phyloP scores from a whole-genome alignment of 805 yeast species.

The Brettanomyces sp. region DNA sequence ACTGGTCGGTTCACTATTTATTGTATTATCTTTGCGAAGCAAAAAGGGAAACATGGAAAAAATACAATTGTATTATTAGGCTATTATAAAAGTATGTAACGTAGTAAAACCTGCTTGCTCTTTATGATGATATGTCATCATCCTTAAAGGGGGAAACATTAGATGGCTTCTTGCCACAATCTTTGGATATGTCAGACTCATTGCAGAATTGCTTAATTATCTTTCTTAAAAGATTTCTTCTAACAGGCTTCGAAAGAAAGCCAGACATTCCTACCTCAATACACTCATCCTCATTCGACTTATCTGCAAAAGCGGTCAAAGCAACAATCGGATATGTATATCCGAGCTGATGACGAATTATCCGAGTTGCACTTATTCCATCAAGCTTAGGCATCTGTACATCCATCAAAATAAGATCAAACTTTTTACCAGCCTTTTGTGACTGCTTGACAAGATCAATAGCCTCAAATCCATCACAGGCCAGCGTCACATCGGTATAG shows the following conservation, averaged over 20 bases:
- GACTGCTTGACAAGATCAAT: slow-evolving; percentile 52
- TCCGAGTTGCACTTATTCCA: slow-evolving; percentile 75
- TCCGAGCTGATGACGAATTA: slow-evolving; percentile 53
- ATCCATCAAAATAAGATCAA: slow-evolving; percentile 86
- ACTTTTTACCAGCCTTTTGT: slow-evolving; percentile 30
- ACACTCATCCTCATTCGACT: slow-evolving; percentile 79
- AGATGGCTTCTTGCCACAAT: too few species aligned
- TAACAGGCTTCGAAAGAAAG: slow-evolving; percentile 80
- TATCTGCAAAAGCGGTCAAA: slow-evolving; percentile 91
- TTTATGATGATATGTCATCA: background rate
- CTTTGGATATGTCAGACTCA: background rate
- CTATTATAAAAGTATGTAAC: too few species aligned
- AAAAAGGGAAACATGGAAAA: too few species aligned
- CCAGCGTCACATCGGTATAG: slow-evolving; percentile 57
- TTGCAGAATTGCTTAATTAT: slow-evolving; percentile 39
- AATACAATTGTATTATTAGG: too few species aligned
- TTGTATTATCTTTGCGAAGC: too few species aligned
- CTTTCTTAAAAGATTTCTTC: slow-evolving; percentile 57
- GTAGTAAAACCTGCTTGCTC: too few species aligned
- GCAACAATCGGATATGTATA: slow-evolving; percentile 80
- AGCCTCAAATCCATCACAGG: slow-evolving; percentile 89
- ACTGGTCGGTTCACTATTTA: too few species aligned
- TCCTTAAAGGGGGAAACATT: background rate
- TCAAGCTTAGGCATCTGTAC: slow-evolving; percentile 95
- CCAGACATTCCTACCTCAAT: slow-evolving; percentile 88